phyloP scores from a whole-genome alignment of 257 asterid genomes.

The Solanum dulcamara region DNA sequence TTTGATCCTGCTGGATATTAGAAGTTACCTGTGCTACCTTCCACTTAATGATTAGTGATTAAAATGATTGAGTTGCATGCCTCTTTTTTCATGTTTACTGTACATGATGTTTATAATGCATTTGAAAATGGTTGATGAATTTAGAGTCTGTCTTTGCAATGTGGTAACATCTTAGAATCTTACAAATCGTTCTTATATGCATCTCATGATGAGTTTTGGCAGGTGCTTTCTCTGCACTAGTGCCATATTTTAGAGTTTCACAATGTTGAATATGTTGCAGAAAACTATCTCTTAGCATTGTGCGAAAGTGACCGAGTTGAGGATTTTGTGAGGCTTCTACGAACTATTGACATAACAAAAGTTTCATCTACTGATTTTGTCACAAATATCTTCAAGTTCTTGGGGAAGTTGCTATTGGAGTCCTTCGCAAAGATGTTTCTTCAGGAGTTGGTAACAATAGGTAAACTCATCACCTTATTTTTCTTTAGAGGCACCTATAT shows the following conservation, averaged over 20 bases:
- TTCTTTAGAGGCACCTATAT: neutral
- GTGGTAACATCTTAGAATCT: neutral
- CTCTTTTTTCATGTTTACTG: neutral
- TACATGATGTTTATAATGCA: neutral
- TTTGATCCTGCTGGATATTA: neutral
- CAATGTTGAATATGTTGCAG: slow-evolving; percentile 31
- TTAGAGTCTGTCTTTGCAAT: neutral
- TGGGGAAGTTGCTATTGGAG: slow-evolving; percentile 69
- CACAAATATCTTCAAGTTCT: slow-evolving; percentile 38
- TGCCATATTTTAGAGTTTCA: neutral
- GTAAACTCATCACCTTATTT: slow-evolving; percentile 22
- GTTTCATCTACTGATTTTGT: slow-evolving; percentile 34
- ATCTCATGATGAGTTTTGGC: neutral
- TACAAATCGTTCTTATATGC: neutral
- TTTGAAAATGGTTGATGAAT: neutral
- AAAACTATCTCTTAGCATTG: slow-evolving; percentile 54
- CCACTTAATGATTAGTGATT: neutral
- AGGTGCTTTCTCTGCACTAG: neutral
- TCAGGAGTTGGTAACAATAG: slow-evolving; percentile 45
- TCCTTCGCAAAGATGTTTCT: slow-evolving; percentile 43
- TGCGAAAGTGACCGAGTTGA: slow-evolving; percentile 44
- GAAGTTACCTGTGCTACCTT: neutral
- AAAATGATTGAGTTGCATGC: neutral
- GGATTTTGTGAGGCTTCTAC: slow-evolving; percentile 45
- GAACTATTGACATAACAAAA: slow-evolving; percentile 47